Evolutionary conservation across 2,329 filamentous ascomycete genomes (phyloP).

Genomic region (Phialocephala sp.): DNA sequence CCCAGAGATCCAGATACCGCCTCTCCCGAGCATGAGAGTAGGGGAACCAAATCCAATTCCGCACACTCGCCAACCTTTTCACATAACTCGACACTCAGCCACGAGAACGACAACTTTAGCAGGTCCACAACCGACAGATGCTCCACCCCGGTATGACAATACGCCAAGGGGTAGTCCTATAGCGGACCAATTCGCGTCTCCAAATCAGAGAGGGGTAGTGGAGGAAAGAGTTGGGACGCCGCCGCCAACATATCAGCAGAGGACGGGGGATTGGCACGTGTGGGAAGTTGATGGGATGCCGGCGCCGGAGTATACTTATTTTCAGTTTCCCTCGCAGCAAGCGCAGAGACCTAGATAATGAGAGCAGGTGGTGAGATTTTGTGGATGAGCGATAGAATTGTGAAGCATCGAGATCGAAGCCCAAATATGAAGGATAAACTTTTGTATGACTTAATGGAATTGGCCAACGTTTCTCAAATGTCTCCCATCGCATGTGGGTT

Average conservation of each 20-base stretch:
- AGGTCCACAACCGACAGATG: neutral
- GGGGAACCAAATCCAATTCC: neutral
- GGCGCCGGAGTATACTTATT: neutral
- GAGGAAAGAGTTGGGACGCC: neutral
- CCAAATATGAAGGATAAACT: too few species aligned
- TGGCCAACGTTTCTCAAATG: too few species aligned
- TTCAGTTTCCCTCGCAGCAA: neutral
- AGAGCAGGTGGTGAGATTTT: neutral
- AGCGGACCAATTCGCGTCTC: neutral
- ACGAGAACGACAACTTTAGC: neutral
- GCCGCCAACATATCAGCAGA: conserved; percentile 7
- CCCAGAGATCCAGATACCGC: neutral
- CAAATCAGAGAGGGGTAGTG: neutral
- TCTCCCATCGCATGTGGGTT: too few species aligned
- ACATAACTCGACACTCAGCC: neutral
- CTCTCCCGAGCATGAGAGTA: neutral
- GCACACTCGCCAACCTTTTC: neutral
- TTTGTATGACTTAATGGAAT: too few species aligned
- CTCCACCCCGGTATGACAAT: neutral
- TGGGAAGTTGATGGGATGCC: neutral
- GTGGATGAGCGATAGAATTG: neutral
- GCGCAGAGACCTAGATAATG: neutral
- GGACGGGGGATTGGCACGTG: neutral
- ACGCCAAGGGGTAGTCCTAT: neutral
- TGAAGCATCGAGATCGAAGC: neutral